A percentile compares a stretch with the other conserved stretches of the same genome.
phyloP scores from a whole-genome alignment of 345 rosid species.

The Salix brachista region DNA sequence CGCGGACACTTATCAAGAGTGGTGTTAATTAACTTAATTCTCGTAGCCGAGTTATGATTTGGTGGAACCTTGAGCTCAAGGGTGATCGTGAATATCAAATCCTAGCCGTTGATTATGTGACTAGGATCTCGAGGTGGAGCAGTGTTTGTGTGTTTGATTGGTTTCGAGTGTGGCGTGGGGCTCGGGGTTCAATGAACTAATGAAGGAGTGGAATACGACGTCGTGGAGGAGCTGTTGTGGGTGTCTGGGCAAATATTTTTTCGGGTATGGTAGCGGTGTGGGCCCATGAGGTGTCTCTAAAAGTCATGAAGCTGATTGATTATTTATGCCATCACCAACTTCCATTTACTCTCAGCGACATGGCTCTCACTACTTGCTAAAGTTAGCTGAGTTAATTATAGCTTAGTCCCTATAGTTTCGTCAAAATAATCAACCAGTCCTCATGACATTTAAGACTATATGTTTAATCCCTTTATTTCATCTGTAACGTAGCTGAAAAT shows the following conservation, averaged over 20 bases:
- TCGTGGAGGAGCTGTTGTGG: not conserved
- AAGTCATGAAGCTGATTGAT: not conserved
- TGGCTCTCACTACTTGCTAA: no score
- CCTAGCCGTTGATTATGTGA: constrained; percentile 14
- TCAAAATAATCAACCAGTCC: no score
- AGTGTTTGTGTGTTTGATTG: not conserved
- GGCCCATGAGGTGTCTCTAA: not conserved
- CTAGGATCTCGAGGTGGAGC: constrained; percentile 1
- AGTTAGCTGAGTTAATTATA: no score
- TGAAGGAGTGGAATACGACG: not conserved
- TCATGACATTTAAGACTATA: no score
- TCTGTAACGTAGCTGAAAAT: no score
- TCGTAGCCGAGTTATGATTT: no score
- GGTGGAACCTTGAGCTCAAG: not conserved
- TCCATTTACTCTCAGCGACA: not conserved
- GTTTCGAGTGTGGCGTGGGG: constrained; percentile 15
- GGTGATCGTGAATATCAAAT: not conserved
- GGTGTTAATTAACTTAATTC: no score
- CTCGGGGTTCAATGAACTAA: constrained; percentile 12
- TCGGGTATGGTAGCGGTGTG: not conserved
- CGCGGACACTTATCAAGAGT: no score
- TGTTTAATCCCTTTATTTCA: no score
- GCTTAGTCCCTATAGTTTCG: no score
- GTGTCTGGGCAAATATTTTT: not conserved
- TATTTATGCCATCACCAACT: not conserved